A percentile compares a stretch with the other conserved stretches of the same genome.
Evolutionary conservation across 495 filamentous ascomycete genomes (phyloP).

Genomic region (Penicillium salamii): DNA sequence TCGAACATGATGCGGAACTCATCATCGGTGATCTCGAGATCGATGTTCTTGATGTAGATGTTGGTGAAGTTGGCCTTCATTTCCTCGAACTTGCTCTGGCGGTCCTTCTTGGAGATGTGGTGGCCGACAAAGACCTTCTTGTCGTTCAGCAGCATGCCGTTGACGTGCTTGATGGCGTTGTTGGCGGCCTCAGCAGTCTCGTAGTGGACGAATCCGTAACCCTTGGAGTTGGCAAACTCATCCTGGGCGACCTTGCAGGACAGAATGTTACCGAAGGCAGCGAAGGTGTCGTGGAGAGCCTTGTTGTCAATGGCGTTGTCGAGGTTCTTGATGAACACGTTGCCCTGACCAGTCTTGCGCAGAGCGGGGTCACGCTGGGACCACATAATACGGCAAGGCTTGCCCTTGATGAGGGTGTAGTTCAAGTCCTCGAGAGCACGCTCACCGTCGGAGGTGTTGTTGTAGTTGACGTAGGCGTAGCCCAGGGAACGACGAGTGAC

Average conservation of each 20-base stretch:
- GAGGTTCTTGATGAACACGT: slow-evolving; percentile 99
- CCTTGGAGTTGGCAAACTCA: slow-evolving; percentile 92
- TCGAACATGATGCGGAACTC: slow-evolving; percentile 93
- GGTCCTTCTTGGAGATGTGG: slow-evolving; percentile 99
- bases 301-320: slow-evolving; percentile 99
- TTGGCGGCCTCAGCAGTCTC: slow-evolving; percentile 97
- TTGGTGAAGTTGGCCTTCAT: slow-evolving; percentile 99
- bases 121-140: slow-evolving; percentile 99
- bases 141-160: slow-evolving; percentile 99
- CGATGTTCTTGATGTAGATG: slow-evolving; percentile 98
- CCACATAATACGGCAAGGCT: slow-evolving; percentile 99
- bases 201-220: slow-evolving; percentile 99
- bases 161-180: slow-evolving; percentile 98
- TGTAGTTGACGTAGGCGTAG: slow-evolving; percentile 99
- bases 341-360: slow-evolving; percentile 98
- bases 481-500: slow-evolving; percentile 98
- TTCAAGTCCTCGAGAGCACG: slow-evolving; percentile 98
- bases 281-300: slow-evolving; percentile 98
- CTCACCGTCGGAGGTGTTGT: slow-evolving; percentile 93
- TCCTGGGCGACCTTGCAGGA: slow-evolving; percentile 99
- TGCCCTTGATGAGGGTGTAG: slow-evolving; percentile 98
- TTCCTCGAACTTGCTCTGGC: slow-evolving; percentile 99
- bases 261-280: slow-evolving; percentile 97
- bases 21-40: slow-evolving; percentile 80
- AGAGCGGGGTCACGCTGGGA: slow-evolving; percentile 98